Conservation (phyloP, 176 grass and related monocot species). For the Oryza brachyantha region DNA sequence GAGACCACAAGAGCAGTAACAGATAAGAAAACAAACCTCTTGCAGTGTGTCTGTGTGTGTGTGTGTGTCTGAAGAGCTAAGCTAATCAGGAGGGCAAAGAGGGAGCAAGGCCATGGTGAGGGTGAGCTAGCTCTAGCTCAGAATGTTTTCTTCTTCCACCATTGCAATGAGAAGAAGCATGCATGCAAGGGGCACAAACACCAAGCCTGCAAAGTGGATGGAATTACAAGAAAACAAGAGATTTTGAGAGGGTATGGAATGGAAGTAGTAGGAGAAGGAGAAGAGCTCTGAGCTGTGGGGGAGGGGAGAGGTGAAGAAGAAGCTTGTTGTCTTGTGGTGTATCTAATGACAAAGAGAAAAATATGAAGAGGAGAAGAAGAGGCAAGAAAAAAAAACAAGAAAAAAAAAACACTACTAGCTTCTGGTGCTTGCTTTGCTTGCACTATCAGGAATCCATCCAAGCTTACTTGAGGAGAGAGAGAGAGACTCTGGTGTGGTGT, state of each 20-base stretch:
- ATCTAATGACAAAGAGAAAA: slow-evolving; percentile 29
- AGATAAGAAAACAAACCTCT: slow-evolving; percentile 43
- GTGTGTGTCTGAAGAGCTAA: not conserved
- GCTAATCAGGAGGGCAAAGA: slow-evolving; percentile 23
- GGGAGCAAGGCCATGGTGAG: slow-evolving; percentile 22
- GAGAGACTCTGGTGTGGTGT: slow-evolving; percentile 37
- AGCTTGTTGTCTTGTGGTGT: slow-evolving; percentile 32
- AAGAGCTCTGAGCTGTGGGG: slow-evolving; percentile 30
- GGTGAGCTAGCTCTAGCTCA: too few relatives aligned
- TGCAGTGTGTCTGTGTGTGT: not conserved
- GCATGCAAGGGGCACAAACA: not conserved
- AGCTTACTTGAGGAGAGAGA: slow-evolving; percentile 53
- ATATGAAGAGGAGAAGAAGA: slow-evolving; percentile 24
- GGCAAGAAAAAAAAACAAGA: slow-evolving; percentile 17
- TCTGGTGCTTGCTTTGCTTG: slow-evolving; percentile 90
- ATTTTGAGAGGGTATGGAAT: not conserved
- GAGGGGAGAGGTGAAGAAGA: slow-evolving; percentile 10
- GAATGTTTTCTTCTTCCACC: slow-evolving; percentile 12
- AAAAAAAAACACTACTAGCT: slow-evolving; percentile 26
- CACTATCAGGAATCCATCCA: slow-evolving; percentile 98
- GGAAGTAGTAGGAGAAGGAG: not conserved
- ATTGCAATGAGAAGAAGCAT: slow-evolving; percentile 22
- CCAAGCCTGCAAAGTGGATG: not conserved
- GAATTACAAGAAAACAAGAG: not conserved
- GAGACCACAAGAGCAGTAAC: slow-evolving; percentile 20